Conservation (phyloP, 805 yeast species). For the Starmerella stigmatis region DNA sequence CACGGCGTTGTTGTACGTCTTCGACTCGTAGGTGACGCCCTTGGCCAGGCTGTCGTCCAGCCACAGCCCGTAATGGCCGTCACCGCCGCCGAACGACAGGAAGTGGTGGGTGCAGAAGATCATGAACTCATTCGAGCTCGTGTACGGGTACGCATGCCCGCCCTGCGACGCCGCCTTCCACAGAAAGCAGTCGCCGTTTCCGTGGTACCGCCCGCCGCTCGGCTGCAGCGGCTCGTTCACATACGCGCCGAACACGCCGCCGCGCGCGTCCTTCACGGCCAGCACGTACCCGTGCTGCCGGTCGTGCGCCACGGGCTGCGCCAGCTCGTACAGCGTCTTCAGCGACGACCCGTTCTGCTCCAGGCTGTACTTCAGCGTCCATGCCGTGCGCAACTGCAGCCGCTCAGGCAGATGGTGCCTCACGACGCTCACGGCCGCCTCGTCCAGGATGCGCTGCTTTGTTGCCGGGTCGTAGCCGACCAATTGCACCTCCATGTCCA, state of each 20-base stretch:
- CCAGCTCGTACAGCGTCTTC: constrained; percentile 57
- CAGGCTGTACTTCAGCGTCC: constrained; percentile 72
- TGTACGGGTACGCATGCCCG: constrained; percentile 73
- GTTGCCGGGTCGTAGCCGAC: constrained; percentile 54
- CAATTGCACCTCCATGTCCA: constrained; percentile 28
- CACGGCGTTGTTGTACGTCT: constrained; percentile 84
- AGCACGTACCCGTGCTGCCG: constrained; percentile 54
- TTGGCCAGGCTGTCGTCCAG: constrained; percentile 58
- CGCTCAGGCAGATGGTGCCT: constrained; percentile 66
- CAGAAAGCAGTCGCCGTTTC: constrained; percentile 90
- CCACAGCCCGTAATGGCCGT: constrained; percentile 89
- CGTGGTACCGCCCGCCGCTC: constrained; percentile 62
- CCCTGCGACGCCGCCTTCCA: constrained; percentile 52
- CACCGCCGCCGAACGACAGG: constrained; percentile 82
- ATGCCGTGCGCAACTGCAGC: constrained; percentile 61
- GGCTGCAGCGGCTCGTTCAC: constrained; percentile 56
- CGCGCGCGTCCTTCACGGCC: constrained; percentile 54
- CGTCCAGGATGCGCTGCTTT: constrained; percentile 45
- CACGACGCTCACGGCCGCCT: constrained; percentile 62
- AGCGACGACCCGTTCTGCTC: constrained; percentile 90
- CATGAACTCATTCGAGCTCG: constrained; percentile 78
- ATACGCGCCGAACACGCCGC: constrained; percentile 67
- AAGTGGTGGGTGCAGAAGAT: constrained; percentile 70
- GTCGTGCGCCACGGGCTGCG: constrained; percentile 39
- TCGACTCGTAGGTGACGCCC: constrained; percentile 71